These are phyloP conservation scores for Mycena galericulata DNA, from an alignment of 768 basidiomycete genomes.

Conservation along the genomic window DNA sequence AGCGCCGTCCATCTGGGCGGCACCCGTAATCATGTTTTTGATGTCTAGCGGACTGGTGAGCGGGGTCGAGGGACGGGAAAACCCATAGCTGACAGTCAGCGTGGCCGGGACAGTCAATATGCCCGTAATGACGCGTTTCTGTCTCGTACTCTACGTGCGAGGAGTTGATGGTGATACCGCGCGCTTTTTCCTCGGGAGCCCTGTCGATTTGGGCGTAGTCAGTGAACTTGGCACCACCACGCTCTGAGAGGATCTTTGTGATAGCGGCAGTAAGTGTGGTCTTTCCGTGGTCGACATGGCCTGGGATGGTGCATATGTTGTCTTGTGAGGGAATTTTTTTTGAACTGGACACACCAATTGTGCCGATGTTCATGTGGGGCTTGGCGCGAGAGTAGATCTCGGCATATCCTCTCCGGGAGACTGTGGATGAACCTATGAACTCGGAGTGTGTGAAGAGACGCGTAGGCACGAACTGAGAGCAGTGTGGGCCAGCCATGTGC, in stretches of 20 bases:
- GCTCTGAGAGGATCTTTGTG: constrained; percentile 89
- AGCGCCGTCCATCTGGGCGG: constrained; percentile 97
- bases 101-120: constrained; percentile 98
- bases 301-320: constrained; percentile 50
- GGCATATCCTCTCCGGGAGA: constrained; percentile 77
- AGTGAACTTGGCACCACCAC: constrained; percentile 87
- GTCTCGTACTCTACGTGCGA: constrained; percentile 99
- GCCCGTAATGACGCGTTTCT: constrained; percentile 89
- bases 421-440: constrained; percentile 43
- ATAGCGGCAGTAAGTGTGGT: constrained; percentile 97
- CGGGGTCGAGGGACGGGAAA: constrained; percentile 14
- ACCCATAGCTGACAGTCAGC: constrained; percentile 80
- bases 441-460: constrained; percentile 15
- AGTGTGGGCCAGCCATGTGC: constrained; percentile 37
- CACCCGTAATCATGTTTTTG: constrained; percentile 99
- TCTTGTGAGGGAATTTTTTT: constrained; percentile 20
- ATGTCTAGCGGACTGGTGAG: constrained; percentile 67
- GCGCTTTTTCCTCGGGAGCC: constrained; percentile 99
- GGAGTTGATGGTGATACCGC: constrained; percentile 99
- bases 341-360: constrained; percentile 71
- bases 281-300: constrained; percentile 98
- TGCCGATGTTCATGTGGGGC: constrained; percentile 96
- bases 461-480: constrained; percentile 26
- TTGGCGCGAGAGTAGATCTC: constrained; percentile 82
- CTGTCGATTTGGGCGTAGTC: constrained; percentile 99